Base-by-base conservation (phyloP, 495 filamentous ascomycete genomes). In the Penicillium bovifimosum region DNA sequence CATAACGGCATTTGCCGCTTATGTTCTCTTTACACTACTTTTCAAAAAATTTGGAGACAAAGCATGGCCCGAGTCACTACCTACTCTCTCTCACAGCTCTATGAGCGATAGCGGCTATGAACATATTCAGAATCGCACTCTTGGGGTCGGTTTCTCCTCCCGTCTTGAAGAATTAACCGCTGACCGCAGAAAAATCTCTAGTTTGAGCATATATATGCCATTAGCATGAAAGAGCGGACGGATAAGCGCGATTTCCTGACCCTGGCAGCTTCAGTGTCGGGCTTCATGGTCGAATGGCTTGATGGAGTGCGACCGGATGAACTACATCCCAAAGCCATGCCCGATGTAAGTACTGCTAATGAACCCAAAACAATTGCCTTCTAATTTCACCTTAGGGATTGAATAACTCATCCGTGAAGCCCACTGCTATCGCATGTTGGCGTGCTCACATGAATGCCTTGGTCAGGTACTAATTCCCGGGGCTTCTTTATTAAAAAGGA, bases 211-310 rank as follows among this genome's bases (percentile, higher is more conserved):
- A 50, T 86, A 26, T 80, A 82, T 55, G 81, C 82, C 40, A 77
- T 87, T 42, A 83, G 80, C 41, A 67, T 87, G 27, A 77, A 79
- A 5, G 70, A 73, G 17, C 73, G 85, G 16, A 76, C 77, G 7
- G 85, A 87, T 54, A 80, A 83, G 27, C 78, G 80, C 18, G 82
- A 88, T 71, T 79, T 74, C 9, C 71, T 86, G 44, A 65, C 68
- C 2, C 62, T 85, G 2, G 72, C 77, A 2, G 76, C 82, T 4
- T 75, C 75, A 1, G 57, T 80, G 2, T 76, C 68, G 9, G 73
- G 75, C 9, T 65, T 87, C 17, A 68, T 70, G 5, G 62, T 84
- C 2, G 77, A 80, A 1, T 82, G 78, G 62, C 62, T 85, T 11
- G 69, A 79, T 34, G 84, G 81, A 0, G 69, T 68, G 10, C 43